These are phyloP conservation scores for Salvia hispanica DNA, from an alignment of 257 asterid species.

Conservation along the genomic window DNA sequence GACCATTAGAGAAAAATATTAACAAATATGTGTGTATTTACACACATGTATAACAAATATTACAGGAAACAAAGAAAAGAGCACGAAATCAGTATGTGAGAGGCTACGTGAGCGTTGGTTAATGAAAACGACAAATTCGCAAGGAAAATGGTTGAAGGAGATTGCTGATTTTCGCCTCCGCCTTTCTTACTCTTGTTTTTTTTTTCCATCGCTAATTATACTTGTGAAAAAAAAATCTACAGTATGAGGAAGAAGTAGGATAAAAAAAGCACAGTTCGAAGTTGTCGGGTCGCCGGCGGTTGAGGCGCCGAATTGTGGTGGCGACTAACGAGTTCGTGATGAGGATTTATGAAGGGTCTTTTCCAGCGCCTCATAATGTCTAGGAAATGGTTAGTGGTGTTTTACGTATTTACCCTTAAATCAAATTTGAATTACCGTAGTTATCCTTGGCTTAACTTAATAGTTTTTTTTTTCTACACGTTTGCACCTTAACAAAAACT, in stretches of 20 bases:
- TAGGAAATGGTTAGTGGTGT: too few species aligned
- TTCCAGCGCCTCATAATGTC: too few species aligned
- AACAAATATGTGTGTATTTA: not conserved
- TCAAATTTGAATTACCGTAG: too few species aligned
- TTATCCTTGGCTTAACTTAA: too few species aligned
- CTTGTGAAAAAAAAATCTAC: not conserved
- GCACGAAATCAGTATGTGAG: not conserved
- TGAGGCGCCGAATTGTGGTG: constrained; percentile 25
- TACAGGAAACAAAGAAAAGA: not conserved
- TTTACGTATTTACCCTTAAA: too few species aligned
- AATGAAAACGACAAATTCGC: constrained; percentile 78
- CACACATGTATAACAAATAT: not conserved
- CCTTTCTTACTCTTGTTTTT: constrained; percentile 48
- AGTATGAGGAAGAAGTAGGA: too few species aligned
- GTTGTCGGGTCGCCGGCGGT: constrained; percentile 29
- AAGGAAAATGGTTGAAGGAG: constrained; percentile 73
- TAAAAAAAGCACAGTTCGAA: not conserved
- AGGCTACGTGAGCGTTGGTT: constrained; percentile 66
- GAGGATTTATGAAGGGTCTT: too few species aligned
- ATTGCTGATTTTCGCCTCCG: constrained; percentile 57
- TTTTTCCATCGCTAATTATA: constrained; percentile 57
- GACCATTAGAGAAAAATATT: not conserved
- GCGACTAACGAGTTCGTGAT: constrained; percentile 17
- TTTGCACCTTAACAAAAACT: too few species aligned
- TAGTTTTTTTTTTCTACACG: too few species aligned